Evolutionary conservation across 2,329 filamentous ascomycete genomes (phyloP).

Genomic region (Botrytis fabae): DNA sequence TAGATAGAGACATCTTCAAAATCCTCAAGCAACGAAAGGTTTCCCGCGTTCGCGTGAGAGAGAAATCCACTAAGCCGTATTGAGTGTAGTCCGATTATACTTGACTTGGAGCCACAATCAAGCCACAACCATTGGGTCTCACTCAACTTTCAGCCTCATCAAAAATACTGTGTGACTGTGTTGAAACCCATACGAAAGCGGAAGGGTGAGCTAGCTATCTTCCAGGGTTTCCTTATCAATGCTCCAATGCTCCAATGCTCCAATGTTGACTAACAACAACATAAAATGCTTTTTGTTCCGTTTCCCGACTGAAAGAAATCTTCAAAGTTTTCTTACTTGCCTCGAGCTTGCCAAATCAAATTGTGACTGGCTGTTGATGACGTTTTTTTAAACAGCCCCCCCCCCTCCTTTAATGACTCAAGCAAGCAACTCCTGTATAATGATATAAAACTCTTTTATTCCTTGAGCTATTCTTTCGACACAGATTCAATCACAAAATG

Average conservation of each 20-base stretch:
- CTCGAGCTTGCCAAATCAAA: neutral
- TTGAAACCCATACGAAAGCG: neutral
- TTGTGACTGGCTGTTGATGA: slow-evolving; percentile 18
- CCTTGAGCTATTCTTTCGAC: neutral
- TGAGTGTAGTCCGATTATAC: slow-evolving; percentile 1
- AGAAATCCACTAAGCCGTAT: slow-evolving; percentile 10
- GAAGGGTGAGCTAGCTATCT: neutral
- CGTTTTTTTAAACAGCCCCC: neutral
- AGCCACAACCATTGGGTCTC: neutral
- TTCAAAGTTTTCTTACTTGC: neutral
- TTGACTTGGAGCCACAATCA: neutral
- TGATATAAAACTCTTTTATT: neutral
- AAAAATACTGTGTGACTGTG: neutral
- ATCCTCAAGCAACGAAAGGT: slow-evolving; percentile 13
- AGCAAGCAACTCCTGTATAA: neutral
- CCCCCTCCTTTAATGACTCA: neutral
- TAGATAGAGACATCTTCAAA: neutral
- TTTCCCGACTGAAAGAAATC: neutral
- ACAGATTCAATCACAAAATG: neutral
- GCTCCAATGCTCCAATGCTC: neutral
- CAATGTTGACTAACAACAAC: neutral
- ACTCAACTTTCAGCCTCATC: neutral
- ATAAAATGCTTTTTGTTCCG: slow-evolving; percentile 2
- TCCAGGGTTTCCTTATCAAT: neutral
- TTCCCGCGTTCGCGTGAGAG: slow-evolving; percentile 25